phyloP scores from a whole-genome alignment of 2,329 filamentous ascomycete genomes.

The Amylocarpus encephaloides region DNA sequence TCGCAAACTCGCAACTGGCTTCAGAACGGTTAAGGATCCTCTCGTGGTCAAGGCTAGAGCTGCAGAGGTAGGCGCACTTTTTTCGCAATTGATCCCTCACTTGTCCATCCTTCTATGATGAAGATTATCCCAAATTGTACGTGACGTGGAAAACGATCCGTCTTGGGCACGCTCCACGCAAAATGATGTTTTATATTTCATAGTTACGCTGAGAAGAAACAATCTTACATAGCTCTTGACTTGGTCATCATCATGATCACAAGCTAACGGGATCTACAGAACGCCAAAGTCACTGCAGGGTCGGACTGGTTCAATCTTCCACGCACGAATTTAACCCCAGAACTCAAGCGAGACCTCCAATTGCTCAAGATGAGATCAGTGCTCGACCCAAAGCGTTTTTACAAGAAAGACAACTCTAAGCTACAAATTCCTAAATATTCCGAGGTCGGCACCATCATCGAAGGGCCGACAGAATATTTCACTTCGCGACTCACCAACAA shows the following conservation, averaged over 20 bases:
- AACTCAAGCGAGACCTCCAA: constrained; percentile 84
- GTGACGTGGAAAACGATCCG: constrained; percentile 72
- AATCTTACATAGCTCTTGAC: constrained; percentile 6
- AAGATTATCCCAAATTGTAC: constrained; percentile 63
- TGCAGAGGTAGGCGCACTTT: constrained; percentile 44
- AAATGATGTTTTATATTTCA: constrained; percentile 56
- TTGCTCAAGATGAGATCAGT: constrained; percentile 83
- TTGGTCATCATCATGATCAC: constrained; percentile 1
- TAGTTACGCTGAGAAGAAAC: constrained; percentile 61
- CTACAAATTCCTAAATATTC: constrained; percentile 69
- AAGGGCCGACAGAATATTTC: constrained; percentile 84
- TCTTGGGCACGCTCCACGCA: constrained; percentile 71
- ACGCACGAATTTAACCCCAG: constrained; percentile 73
- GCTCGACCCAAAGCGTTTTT: constrained; percentile 69
- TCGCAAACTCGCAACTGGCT: constrained; percentile 40
- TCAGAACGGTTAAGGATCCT: constrained; percentile 48
- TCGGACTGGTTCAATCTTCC: constrained; percentile 83
- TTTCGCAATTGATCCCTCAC: neutral
- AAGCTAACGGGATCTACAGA: constrained; percentile 25
- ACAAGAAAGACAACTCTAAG: constrained; percentile 64
- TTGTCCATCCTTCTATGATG: constrained; percentile 52
- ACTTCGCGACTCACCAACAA: constrained; percentile 76
- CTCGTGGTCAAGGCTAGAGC: constrained; percentile 40
- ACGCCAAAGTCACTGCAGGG: constrained; percentile 60
- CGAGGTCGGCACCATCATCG: constrained; percentile 80